Base-by-base conservation (phyloP, 345 rosid species). In the Camelina hispida region DNA sequence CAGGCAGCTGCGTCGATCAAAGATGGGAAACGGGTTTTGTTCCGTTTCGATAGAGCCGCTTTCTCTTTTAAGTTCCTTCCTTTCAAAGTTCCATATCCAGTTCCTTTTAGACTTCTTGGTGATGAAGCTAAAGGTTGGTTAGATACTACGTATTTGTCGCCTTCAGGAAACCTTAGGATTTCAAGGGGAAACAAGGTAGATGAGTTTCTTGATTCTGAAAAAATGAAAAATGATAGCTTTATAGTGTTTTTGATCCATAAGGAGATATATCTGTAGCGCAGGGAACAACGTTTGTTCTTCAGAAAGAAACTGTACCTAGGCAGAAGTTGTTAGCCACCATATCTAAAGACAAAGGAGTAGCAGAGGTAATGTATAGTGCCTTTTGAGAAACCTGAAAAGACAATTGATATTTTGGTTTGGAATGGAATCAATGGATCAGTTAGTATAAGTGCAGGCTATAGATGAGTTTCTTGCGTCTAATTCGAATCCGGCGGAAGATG, bases 51-150 rank as follows among this genome's bases (percentile, higher is more conserved):
- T 68, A 91, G 66, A 78, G 97, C 95, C 10, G 90, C 96, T 11
- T 91, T 91, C 66, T 73, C 93, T 17, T 73, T 94, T 5, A 94
- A 90, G 47, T 88, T 91, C n/a, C 81, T 94, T 62, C 98, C 98
- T 0, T 88, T 94, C 64, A 88, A 88, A 81, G 91, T 94, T 67
- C 98, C 98, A 60, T 94, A 94, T 76, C 98, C 96, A 13, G 96
- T 94, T 56, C 98, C 98, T 52, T 94, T 94, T 79, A 81, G 82
- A 82, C 91, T 95, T 79, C 97, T 95, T 61, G 99, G 99, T 70
- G 93, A 95, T 84, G 99, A 95, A 73, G 97, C 93, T 22, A 92
- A 87, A 77, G 97, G 99, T 38, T 95, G 99, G 97, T 71, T 88
- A 67, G 99, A 95, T 76, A 91, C 83, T 2, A 87, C 97, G 1